Conservation (phyloP, 2,329 filamentous ascomycete genomes). For the Arachnopeziza araneosa region DNA sequence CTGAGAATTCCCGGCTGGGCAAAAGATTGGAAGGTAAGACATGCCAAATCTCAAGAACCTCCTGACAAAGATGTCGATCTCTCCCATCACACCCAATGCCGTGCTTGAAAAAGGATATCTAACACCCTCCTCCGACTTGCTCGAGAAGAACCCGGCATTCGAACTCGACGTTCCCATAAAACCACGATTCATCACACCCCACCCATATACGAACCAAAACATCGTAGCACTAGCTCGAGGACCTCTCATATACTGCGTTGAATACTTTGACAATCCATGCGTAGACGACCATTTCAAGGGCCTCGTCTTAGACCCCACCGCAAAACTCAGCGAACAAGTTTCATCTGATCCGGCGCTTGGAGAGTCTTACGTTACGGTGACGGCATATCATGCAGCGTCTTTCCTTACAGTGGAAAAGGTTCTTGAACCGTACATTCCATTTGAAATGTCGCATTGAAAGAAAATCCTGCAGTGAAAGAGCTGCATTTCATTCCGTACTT, state of each 20-base stretch:
- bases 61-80: not conserved
- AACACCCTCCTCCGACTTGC: slow-evolving; percentile 37
- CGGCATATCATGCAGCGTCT: slow-evolving; percentile 15
- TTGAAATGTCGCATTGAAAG: slow-evolving; percentile 6
- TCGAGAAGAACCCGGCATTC: slow-evolving; percentile 29
- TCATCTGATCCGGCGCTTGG: slow-evolving; percentile 6
- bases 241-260: slow-evolving; percentile 55
- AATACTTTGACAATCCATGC: slow-evolving; percentile 53
- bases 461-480: slow-evolving; percentile 25
- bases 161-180: slow-evolving; percentile 36
- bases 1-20: slow-evolving; percentile 53
- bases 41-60: not conserved
- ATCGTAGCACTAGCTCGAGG: slow-evolving; percentile 50
- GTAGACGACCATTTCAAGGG: slow-evolving; percentile 48
- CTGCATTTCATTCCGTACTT: slow-evolving; percentile 51
- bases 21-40: slow-evolving; percentile 27
- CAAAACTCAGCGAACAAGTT: slow-evolving; percentile 11
- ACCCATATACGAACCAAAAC: slow-evolving; percentile 44
- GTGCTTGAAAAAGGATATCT: slow-evolving; percentile 45
- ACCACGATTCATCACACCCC: slow-evolving; percentile 43
- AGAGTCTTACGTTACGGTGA: slow-evolving; percentile 20
- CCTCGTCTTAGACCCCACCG: slow-evolving; percentile 16
- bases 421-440: not conserved
- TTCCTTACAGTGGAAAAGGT: slow-evolving; percentile 7
- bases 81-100: slow-evolving; percentile 9